Base-by-base conservation (phyloP, 768 basidiomycete species). In the Suillus clintonianus region DNA sequence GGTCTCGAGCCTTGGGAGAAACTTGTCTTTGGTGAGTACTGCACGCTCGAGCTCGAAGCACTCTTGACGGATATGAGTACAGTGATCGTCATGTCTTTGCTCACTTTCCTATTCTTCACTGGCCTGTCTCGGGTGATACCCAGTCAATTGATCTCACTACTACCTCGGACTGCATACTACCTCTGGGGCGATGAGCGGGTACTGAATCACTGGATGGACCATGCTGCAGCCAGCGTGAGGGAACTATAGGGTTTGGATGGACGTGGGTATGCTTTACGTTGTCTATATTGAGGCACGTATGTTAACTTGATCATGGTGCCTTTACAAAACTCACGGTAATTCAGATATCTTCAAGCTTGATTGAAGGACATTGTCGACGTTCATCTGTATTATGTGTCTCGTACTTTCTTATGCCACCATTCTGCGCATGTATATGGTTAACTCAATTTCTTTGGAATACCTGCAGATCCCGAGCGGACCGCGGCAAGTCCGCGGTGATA, bases 1-100 rank as follows among this genome's bases (percentile, higher is more conserved):
- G 80, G 87, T 74, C 76, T 87, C 64, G 86, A 88, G 72, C 80
- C 83, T 55, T 87, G 86, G 87, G 88, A 89, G 78, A 85, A 85
- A 67, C 67, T 81, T 42, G 66, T 86, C 54, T 75, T 86, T 62
- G 64, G 86, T 87, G 69, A 66, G 86, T 81, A 17, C 17, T 37
- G 15, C 54, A 19, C 27, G 24, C 39, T 57, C 24, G 5, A 19
- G 39, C 22, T 27, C 45, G 3, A n/a, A 63, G 50, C 56, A 36
- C 22, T 48, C 47, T 22, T 51, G 10, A 34, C 50, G 34, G 22
- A 42, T 22, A 9, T 34, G 43, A 15, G 27, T 27, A 11, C 70
- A 84, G 82, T 81, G 27, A 70, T 77, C 13, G 66, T 82, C 47
- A 70, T 78, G 59, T 62, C 72, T 42, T 59, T 77, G 17, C 65